A percentile compares a stretch with the other conserved stretches of the same genome.
These are phyloP conservation scores for Endothia cerciana DNA, from an alignment of 2,329 filamentous ascomycete genomes.

Conservation along the genomic window DNA sequence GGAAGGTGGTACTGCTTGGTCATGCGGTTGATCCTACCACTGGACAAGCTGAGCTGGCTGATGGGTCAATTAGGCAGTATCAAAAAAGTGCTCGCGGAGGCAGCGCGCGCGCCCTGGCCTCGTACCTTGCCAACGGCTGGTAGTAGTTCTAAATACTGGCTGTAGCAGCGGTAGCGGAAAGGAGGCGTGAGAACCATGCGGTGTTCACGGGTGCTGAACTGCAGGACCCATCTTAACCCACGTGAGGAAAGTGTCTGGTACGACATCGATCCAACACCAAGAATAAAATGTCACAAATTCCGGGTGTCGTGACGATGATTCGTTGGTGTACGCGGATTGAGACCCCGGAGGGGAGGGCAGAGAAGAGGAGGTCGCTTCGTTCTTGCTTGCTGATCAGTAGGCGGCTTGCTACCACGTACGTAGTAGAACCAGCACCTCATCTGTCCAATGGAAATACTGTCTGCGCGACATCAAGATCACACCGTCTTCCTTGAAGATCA, in stretches of 20 bases:
- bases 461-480: neutral
- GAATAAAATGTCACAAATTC: neutral
- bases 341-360: neutral
- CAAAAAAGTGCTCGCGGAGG: neutral
- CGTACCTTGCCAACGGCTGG: neutral
- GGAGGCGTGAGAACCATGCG: neutral
- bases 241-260: neutral
- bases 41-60: neutral
- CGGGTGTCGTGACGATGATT: neutral
- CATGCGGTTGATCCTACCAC: neutral
- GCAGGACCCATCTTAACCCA: neutral
- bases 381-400: neutral
- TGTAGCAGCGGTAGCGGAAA: neutral
- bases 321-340: constrained; percentile 4
- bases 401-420: neutral
- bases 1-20: constrained; percentile 1
- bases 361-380: neutral
- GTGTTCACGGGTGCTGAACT: neutral
- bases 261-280: neutral
- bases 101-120: neutral
- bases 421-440: neutral
- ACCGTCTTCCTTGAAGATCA: neutral
- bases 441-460: neutral
- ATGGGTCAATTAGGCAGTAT: neutral
- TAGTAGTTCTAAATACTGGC: neutral